Evolutionary conservation across 2,329 filamentous ascomycete genomes (phyloP).

Genomic region (Rhinocladiella similis): DNA sequence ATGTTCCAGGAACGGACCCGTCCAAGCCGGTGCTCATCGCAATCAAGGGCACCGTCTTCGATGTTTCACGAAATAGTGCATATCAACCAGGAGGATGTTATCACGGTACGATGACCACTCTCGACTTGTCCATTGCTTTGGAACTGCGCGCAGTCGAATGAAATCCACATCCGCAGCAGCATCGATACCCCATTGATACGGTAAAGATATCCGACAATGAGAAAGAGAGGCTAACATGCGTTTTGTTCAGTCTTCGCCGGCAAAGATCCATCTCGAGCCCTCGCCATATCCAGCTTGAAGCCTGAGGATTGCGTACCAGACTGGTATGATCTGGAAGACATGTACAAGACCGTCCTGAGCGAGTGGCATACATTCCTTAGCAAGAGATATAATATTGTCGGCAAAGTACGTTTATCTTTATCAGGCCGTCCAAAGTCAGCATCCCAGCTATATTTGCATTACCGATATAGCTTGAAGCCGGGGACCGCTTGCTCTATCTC

Average conservation of each 20-base stretch:
- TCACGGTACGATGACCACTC: slow-evolving; percentile 59
- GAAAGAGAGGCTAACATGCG: not conserved
- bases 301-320: slow-evolving; percentile 77
- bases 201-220: not conserved
- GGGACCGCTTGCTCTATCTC: not conserved
- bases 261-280: too few species aligned
- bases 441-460: slow-evolving; percentile 10
- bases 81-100: slow-evolving; percentile 84
- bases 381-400: slow-evolving; percentile 85
- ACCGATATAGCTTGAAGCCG: slow-evolving; percentile 6
- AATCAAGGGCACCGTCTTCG: slow-evolving; percentile 88
- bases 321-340: slow-evolving; percentile 79
- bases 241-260: slow-evolving; percentile 75
- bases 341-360: slow-evolving; percentile 78
- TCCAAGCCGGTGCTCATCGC: slow-evolving; percentile 59
- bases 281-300: slow-evolving; percentile 84
- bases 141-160: not conserved
- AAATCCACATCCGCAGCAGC: too few species aligned
- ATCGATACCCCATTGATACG: slow-evolving; percentile 5
- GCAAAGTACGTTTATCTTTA: slow-evolving; percentile 37
- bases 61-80: slow-evolving; percentile 84
- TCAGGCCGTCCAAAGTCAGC: slow-evolving; percentile 7
- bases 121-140: too few species aligned
- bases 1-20: slow-evolving; percentile 38
- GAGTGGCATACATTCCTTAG: slow-evolving; percentile 97